phyloP scores from a whole-genome alignment of 495 filamentous ascomycete genomes.

The Neurospora sp. region DNA sequence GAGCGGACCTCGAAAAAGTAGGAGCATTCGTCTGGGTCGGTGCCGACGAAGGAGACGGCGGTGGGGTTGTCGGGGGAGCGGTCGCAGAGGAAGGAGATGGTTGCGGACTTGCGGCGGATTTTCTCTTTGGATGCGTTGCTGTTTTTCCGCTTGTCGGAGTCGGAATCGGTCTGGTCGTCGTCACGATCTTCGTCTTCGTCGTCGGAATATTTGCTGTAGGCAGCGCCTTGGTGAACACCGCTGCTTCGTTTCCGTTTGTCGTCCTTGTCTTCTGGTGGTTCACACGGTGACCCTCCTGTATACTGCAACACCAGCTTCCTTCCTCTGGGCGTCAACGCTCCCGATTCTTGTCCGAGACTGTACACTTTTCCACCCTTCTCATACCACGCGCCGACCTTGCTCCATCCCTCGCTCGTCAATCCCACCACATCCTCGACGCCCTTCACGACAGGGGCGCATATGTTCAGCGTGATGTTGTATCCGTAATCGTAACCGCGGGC shows the following conservation, averaged over 20 bases:
- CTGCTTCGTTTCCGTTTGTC: conserved; percentile 12
- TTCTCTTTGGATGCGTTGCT: conserved; percentile 22
- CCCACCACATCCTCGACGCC: conserved; percentile 59
- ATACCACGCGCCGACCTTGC: conserved; percentile 90
- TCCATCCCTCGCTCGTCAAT: conserved; percentile 51
- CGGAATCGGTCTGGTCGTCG: neutral
- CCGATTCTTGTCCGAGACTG: conserved; percentile 68
- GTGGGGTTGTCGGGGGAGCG: conserved; percentile 50
- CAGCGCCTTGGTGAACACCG: conserved; percentile 23
- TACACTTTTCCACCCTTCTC: conserved; percentile 60
- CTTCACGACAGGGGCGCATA: conserved; percentile 82
- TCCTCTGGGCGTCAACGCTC: conserved; percentile 64
- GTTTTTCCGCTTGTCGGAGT: conserved; percentile 4
- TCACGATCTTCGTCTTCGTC: conserved; percentile 23
- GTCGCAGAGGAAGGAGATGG: conserved; percentile 92
- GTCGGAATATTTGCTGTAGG: conserved; percentile 27
- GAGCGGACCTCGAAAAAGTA: conserved; percentile 97
- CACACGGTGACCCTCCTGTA: conserved; percentile 77
- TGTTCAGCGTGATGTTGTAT: conserved; percentile 89
- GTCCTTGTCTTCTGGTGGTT: conserved; percentile 21
- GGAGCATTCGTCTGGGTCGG: conserved; percentile 76
- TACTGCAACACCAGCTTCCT: conserved; percentile 90
- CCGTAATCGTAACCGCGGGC: conserved; percentile 76
- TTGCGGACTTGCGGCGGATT: conserved; percentile 64
- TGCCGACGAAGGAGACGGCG: conserved; percentile 71